Conservation (phyloP, 129 eudicot species). For the Chrysanthemum seticuspe region DNA sequence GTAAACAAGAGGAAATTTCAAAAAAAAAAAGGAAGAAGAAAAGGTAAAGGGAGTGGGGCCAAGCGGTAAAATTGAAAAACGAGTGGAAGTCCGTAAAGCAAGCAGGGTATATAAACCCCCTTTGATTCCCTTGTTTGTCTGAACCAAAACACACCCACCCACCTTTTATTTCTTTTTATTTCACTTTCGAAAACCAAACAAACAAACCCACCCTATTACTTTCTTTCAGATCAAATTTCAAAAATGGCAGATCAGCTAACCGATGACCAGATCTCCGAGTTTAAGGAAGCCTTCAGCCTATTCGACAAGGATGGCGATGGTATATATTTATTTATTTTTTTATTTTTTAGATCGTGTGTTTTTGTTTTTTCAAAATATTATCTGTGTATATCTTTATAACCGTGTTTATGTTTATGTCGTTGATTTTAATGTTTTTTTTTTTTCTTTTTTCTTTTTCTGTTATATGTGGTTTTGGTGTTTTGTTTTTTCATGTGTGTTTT, state of each 20-base stretch:
- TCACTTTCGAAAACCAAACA: background rate
- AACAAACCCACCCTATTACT: slow-evolving; percentile 19
- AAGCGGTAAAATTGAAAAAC: slow-evolving; percentile 49
- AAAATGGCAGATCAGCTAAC: slow-evolving; percentile 44
- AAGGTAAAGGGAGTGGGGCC: slow-evolving; percentile 20
- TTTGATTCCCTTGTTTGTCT: slow-evolving; percentile 16
- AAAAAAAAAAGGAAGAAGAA: background rate
- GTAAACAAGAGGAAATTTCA: background rate
- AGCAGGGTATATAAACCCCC: slow-evolving; percentile 26
- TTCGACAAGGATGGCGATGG: slow-evolving; percentile 48
- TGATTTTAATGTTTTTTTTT: background rate
- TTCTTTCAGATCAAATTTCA: slow-evolving; percentile 8
- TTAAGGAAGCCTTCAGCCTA: slow-evolving; percentile 46
- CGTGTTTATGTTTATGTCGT: background rate
- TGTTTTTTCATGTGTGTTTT: too few species aligned
- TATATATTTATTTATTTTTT: slow-evolving; percentile 11
- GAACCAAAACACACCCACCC: slow-evolving; percentile 14
- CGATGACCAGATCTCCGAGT: slow-evolving; percentile 46
- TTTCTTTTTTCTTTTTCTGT: too few species aligned
- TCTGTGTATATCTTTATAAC: background rate
- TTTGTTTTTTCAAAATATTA: background rate
- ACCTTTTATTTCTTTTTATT: background rate
- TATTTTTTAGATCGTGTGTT: background rate
- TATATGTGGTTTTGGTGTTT: too few species aligned
- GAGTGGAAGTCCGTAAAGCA: slow-evolving; percentile 38